phyloP scores from a whole-genome alignment of 2,329 filamentous ascomycete genomes.

The Botrytis medusae region DNA sequence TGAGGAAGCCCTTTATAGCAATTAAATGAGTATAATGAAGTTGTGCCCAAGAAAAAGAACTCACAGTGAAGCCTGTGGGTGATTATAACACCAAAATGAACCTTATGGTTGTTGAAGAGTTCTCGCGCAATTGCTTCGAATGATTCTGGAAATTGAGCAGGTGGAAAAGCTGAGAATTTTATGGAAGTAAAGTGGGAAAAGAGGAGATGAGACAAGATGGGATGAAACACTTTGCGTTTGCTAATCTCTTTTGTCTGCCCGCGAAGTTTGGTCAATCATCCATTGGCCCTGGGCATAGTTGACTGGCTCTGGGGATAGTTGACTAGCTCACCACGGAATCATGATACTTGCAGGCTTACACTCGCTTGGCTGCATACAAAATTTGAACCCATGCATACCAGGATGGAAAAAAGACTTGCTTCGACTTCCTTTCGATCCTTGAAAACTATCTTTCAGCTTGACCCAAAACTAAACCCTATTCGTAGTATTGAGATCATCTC shows the following conservation, averaged over 20 bases:
- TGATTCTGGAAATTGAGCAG: background rate
- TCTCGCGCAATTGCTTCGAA: background rate
- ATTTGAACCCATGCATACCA: background rate
- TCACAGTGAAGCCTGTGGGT: background rate
- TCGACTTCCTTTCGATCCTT: background rate
- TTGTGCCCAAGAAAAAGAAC: background rate
- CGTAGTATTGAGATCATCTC: background rate
- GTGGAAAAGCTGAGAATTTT: background rate
- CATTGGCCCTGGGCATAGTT: background rate
- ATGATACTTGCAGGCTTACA: background rate
- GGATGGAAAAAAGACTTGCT: background rate
- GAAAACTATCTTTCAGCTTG: too few species aligned
- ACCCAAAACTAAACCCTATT: background rate
- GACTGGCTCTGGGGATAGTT: background rate
- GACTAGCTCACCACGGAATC: background rate
- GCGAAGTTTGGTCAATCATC: background rate
- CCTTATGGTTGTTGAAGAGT: background rate
- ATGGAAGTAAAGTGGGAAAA: background rate
- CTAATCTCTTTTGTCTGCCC: background rate
- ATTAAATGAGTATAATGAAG: background rate
- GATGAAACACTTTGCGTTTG: background rate
- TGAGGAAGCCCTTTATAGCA: too few species aligned
- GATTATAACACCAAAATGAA: background rate
- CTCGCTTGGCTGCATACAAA: background rate
- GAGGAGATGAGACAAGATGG: background rate